Base-by-base conservation (phyloP, 345 rosid genomes). In the Passiflora organensis region DNA sequence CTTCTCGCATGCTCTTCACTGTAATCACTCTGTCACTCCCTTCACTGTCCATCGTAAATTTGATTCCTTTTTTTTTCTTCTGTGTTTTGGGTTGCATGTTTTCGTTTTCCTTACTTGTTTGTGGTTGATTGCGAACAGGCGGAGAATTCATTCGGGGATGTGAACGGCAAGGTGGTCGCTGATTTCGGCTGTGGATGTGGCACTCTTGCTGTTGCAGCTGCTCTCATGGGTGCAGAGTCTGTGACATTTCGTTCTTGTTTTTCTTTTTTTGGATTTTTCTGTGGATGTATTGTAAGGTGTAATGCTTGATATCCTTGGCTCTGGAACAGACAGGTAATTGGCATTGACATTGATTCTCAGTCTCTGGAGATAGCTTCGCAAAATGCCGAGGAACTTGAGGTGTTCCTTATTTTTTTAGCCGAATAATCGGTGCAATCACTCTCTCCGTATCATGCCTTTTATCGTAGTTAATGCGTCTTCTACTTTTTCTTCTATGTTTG, bases 121-220 rank as follows among this genome's bases (percentile, higher is more conserved):
- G n/a, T 65, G 55, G 13, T 50, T 49, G 58, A 11, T 38, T 6
- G 19, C 32, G 47, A 39, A 15, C 66, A 91, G 99, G 99, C 96
- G 9, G 96, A 86, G 70, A 84, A 77, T 75, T 88, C 95, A 36
- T 91, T 78, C 70, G 95, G 83, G 56, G 98, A 88, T 63, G 82
- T 88, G 64, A 63, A 64, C 55, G 59, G 62, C 59, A 86, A 84
- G 71, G 79, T 91, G 0, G 95, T 86, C 34, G 98, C 86, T 0
- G 98, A 91, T 89, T 91, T 91, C 55, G 99, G 99, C 1, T 91
- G 96, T 39, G 96, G 98, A 0, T 91, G 98, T 58, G 96, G 93
- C 61, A 86, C 98, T 22, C 67, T 91, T 66, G 78, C 93, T 68
- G 78, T 71, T 66, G 96, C 96, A 23, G 91, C 99, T 70, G 74